A percentile compares a stretch with the other conserved stretches of the same genome.
Conservation (phyloP, 2,329 filamentous ascomycete species). For the Scedosporium aurantiacum region DNA sequence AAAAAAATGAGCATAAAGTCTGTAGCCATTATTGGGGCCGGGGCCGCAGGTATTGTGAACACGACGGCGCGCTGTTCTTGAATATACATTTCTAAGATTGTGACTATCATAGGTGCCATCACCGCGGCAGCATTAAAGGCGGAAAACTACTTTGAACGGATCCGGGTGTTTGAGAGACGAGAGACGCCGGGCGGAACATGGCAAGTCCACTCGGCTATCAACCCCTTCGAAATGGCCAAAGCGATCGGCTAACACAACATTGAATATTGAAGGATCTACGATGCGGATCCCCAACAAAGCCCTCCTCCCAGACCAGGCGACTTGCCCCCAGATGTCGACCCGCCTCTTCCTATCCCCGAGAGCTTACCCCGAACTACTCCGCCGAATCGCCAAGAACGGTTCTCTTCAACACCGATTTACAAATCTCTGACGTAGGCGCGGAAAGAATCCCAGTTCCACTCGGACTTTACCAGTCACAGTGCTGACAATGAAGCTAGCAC, state of each 20-base stretch:
- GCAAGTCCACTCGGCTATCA: conserved; percentile 14
- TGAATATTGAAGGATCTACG: conserved; percentile 34
- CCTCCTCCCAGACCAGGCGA: conserved; percentile 28
- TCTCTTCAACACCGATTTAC: conserved; percentile 38
- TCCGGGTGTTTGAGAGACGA: conserved; percentile 30
- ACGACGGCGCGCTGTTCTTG: conserved; percentile 1
- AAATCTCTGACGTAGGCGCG: conserved; percentile 34
- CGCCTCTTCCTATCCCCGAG: conserved; percentile 30
- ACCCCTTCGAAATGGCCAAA: not conserved
- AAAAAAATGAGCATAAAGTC: conserved; percentile 20
- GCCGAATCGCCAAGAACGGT: conserved; percentile 34
- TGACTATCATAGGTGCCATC: conserved; percentile 26
- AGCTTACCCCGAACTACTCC: conserved; percentile 26
- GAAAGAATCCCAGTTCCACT: too few species aligned
- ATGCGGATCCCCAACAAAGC: conserved; percentile 25
- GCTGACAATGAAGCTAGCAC: conserved; percentile 23
- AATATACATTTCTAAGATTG: not conserved
- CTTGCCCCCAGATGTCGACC: conserved; percentile 33
- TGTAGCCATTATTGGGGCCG: conserved; percentile 31
- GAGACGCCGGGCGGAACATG: conserved; percentile 34
- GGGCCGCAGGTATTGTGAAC: conserved; percentile 24
- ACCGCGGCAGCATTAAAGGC: conserved; percentile 35
- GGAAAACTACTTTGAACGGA: conserved; percentile 30
- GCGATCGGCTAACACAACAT: not conserved
- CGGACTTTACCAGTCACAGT: not conserved